A percentile compares a stretch with the other conserved stretches of the same genome.
These are phyloP conservation scores for Copromyces sp. DNA, from an alignment of 495 filamentous ascomycete species.

Conservation along the genomic window DNA sequence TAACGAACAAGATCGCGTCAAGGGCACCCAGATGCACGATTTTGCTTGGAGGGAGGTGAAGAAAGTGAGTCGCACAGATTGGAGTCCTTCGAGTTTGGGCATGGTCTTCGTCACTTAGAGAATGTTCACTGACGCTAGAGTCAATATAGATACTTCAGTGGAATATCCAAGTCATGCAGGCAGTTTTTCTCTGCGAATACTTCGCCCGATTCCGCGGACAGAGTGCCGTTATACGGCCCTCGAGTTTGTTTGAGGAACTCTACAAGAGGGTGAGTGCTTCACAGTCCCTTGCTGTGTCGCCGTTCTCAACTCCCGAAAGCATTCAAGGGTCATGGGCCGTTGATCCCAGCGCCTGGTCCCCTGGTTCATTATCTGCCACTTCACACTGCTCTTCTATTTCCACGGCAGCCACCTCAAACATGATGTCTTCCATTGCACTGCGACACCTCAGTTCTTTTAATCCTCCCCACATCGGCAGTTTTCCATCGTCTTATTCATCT, in stretches of 20 bases:
- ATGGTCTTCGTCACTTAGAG: background rate
- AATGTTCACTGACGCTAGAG: background rate
- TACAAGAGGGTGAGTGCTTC: constrained; percentile 40
- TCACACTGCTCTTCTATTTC: constrained; percentile 23
- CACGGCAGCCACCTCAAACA: constrained; percentile 15
- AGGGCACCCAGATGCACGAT: constrained; percentile 35
- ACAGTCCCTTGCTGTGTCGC: constrained; percentile 22
- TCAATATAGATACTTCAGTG: constrained; percentile 28
- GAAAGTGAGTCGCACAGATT: constrained; percentile 15
- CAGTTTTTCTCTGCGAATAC: constrained; percentile 45
- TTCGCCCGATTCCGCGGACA: constrained; percentile 44
- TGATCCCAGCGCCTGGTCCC: constrained; percentile 28
- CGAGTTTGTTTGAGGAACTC: constrained; percentile 39
- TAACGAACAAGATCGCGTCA: constrained; percentile 33
- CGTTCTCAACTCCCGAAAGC: constrained; percentile 14
- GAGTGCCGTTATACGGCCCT: constrained; percentile 31
- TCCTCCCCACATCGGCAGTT: constrained; percentile 13
- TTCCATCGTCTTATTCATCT: constrained; percentile 14
- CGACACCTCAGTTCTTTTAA: constrained; percentile 12
- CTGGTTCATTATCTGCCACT: constrained; percentile 17
- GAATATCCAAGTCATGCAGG: constrained; percentile 42
- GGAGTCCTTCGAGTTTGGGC: background rate
- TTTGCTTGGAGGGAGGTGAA: constrained; percentile 36
- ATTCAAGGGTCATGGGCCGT: constrained; percentile 18
- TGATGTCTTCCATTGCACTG: constrained; percentile 11